These are phyloP conservation scores for Amanita jacksonii DNA, from an alignment of 768 basidiomycete genomes.

Conservation along the genomic window DNA sequence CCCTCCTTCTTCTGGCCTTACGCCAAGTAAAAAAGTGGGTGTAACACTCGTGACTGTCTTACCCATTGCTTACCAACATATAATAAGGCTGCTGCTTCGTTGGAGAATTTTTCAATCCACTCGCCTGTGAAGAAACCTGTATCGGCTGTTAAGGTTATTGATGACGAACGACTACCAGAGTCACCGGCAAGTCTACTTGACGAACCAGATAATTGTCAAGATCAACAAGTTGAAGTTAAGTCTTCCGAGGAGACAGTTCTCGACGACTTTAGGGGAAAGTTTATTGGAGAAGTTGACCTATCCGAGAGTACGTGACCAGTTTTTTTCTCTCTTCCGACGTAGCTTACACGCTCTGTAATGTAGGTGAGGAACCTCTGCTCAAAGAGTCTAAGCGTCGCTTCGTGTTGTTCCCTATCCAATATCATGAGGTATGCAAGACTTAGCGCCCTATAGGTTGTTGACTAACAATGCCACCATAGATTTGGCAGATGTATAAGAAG, in stretches of 20 bases:
- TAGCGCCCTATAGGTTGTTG: neutral
- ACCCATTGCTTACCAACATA: slow-evolving; percentile 8
- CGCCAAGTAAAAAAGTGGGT: slow-evolving; percentile 45
- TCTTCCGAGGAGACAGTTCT: neutral
- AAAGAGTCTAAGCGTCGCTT: slow-evolving; percentile 77
- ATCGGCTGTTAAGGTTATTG: slow-evolving; percentile 14
- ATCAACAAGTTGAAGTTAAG: slow-evolving; percentile 12
- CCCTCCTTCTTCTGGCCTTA: slow-evolving; percentile 22
- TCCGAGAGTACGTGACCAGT: slow-evolving; percentile 39
- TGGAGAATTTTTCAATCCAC: slow-evolving; percentile 34
- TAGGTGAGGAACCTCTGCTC: slow-evolving; percentile 77
- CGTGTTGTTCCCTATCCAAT: slow-evolving; percentile 92
- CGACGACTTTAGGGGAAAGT: slow-evolving; percentile 29
- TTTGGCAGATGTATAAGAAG: slow-evolving; percentile 98
- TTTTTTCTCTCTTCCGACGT: slow-evolving; percentile 4
- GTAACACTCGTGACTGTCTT: neutral
- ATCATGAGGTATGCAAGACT: slow-evolving; percentile 61
- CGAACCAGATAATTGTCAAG: neutral
- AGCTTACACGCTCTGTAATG: slow-evolving; percentile 1
- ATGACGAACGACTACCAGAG: slow-evolving; percentile 26
- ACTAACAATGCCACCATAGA: slow-evolving; percentile 36
- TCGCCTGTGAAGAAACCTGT: slow-evolving; percentile 23
- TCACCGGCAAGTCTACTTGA: slow-evolving; percentile 22
- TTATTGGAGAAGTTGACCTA: slow-evolving; percentile 66
- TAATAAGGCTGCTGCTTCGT: slow-evolving; percentile 31